Percentiles rank a stretch among this genome's conserved stretches.
Conservation (phyloP, 2,329 filamentous ascomycete species). For the Lomentospora prolificans region DNA sequence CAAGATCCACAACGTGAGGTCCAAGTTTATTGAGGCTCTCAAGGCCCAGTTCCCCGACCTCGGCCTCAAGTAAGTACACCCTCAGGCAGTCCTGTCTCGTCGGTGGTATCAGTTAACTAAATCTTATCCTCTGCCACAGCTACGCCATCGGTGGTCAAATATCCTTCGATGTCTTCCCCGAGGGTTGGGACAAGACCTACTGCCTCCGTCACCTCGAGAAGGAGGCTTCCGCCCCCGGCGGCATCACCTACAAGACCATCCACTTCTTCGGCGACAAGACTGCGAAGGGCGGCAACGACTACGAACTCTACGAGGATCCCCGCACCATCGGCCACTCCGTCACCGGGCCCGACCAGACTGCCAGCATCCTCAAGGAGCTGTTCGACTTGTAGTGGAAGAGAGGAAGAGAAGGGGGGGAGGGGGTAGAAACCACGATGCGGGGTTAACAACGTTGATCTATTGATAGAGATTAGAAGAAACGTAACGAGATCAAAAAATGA, state of each 20-base stretch:
- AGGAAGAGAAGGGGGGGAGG: background rate
- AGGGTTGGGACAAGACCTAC: constrained; percentile 98
- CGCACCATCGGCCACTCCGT: constrained; percentile 82
- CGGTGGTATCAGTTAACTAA: too few relatives aligned
- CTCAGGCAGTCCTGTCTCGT: too few relatives aligned
- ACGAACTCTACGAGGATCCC: constrained; percentile 78
- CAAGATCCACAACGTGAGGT: constrained; percentile 63
- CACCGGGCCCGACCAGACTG: constrained; percentile 71
- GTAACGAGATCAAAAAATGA: background rate
- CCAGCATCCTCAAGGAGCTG: constrained; percentile 67
- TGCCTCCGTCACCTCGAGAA: constrained; percentile 79
- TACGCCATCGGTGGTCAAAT: constrained; percentile 96
- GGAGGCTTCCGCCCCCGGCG: constrained; percentile 60
- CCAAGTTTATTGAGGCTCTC: constrained; percentile 65
- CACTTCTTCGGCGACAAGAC: constrained; percentile 99
- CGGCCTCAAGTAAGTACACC: constrained; percentile 61
- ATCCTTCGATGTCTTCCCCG: constrained; percentile 96
- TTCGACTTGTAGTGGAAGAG: constrained; percentile 50
- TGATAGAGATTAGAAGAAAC: background rate
- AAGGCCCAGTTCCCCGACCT: constrained; percentile 74
- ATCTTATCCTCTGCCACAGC: constrained; percentile 32
- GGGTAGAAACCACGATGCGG: background rate
- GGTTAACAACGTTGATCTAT: too few relatives aligned
- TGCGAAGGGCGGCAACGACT: constrained; percentile 83
- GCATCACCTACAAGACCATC: constrained; percentile 72